A percentile compares a stretch with the other conserved stretches of the same genome.
Conservation (phyloP, 1,139 yeast genomes). For the Saccharomyces hybrid region DNA sequence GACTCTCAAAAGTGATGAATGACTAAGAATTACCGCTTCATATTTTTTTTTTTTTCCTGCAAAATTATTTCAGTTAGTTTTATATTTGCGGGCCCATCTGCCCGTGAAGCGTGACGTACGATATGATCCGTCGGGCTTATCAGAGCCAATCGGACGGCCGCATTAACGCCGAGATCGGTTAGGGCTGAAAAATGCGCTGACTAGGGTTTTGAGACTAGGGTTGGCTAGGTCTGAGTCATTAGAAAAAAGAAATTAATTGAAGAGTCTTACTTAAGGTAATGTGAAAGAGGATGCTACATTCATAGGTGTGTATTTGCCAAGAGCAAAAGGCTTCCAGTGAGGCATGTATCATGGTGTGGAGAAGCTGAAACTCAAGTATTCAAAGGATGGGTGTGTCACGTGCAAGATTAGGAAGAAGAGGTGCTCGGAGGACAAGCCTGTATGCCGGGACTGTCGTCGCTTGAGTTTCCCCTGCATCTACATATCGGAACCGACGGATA, state of each 20-base stretch:
- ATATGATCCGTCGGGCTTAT: neutral
- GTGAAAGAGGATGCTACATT: neutral
- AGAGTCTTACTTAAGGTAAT: neutral
- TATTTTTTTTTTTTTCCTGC: neutral
- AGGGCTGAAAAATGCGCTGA: neutral
- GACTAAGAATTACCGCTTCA: neutral
- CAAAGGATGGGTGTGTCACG: constrained; percentile 52
- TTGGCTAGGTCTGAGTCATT: neutral
- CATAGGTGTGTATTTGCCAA: neutral
- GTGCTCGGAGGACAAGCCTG: constrained; percentile 51
- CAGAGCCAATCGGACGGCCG: neutral
- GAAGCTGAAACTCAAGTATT: constrained; percentile 13
- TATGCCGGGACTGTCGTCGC: constrained; percentile 46
- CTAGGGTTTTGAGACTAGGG: neutral
- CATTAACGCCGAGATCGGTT: neutral
- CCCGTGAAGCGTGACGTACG: neutral
- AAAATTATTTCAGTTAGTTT: neutral
- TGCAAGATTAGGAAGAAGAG: constrained; percentile 58
- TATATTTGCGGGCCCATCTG: neutral
- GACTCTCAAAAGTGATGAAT: neutral
- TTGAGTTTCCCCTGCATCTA: constrained; percentile 43
- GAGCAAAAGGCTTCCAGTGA: neutral
- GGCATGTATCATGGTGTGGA: neutral
- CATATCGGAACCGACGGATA: constrained; percentile 32
- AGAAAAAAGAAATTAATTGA: neutral